These are phyloP conservation scores for Huntiella savannae DNA, from an alignment of 2,329 filamentous ascomycete species.

Conservation along the genomic window DNA sequence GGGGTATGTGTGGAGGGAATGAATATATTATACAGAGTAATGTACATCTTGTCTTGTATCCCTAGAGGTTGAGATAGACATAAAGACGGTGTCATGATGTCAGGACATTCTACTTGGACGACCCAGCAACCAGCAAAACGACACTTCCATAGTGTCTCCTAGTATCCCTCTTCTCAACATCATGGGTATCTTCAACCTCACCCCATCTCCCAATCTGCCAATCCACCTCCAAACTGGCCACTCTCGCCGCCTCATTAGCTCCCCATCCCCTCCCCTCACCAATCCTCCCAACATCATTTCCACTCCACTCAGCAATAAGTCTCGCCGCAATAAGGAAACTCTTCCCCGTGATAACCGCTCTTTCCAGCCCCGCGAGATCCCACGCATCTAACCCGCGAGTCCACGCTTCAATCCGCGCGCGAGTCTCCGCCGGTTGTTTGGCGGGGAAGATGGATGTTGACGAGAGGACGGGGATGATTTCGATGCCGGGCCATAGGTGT, in stretches of 20 bases:
- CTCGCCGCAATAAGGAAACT: conserved; percentile 61
- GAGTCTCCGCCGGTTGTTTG: conserved; percentile 55
- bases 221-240: conserved; percentile 64
- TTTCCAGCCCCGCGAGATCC: conserved; percentile 74
- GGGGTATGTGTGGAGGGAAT: neutral
- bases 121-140: conserved; percentile 57
- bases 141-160: conserved; percentile 75
- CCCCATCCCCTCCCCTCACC: conserved; percentile 37
- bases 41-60: neutral
- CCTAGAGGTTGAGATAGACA: no score
- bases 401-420: conserved; percentile 62
- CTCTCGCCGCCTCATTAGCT: conserved; percentile 62
- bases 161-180: conserved; percentile 84
- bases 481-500: conserved; percentile 66
- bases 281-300: conserved; percentile 31
- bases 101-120: conserved; percentile 8
- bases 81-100: neutral
- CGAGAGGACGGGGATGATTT: conserved; percentile 64
- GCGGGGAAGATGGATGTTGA: conserved; percentile 55
- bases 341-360: conserved; percentile 70
- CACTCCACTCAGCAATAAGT: conserved; percentile 73
- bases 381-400: conserved; percentile 50
- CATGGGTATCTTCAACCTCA: conserved; percentile 94
- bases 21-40: conserved; percentile 4
- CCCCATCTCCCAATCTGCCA: conserved; percentile 90